These are phyloP conservation scores for Cladosporium austrohemisphaericum DNA, from an alignment of 2,329 filamentous ascomycete genomes.

Conservation along the genomic window DNA sequence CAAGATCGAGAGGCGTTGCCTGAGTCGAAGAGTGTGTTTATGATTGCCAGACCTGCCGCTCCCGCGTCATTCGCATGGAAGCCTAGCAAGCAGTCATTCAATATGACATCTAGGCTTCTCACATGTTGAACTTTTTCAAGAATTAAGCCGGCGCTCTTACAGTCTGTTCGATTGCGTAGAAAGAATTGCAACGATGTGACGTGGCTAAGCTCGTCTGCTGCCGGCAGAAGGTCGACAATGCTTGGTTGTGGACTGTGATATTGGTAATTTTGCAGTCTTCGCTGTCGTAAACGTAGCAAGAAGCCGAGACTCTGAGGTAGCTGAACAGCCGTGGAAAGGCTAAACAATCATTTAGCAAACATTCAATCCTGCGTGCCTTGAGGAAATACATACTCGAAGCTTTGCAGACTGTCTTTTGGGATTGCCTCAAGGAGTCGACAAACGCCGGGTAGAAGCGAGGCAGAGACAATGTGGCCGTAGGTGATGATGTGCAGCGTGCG, in stretches of 20 bases:
- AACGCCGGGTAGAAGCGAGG: too few species aligned
- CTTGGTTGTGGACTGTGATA: not conserved
- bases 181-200: not conserved
- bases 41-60: too few species aligned
- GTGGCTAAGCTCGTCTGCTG: not conserved
- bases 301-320: not conserved
- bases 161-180: not conserved
- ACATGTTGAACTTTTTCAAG: not conserved
- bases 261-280: not conserved
- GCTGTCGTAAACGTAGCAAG: not conserved
- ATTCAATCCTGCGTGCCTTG: too few species aligned
- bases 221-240: not conserved
- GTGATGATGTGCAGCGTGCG: not conserved
- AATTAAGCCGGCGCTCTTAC: not conserved
- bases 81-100: not conserved
- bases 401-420: not conserved
- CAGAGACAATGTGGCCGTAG: too few species aligned
- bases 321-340: not conserved
- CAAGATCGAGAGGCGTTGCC: not conserved
- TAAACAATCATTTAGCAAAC: not conserved
- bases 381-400: constrained; percentile 1
- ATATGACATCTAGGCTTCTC: not conserved
- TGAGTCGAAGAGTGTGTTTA: too few species aligned
- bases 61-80: too few species aligned
- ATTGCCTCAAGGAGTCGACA: not conserved